Percentiles rank a stretch among this genome's conserved stretches.
Conservation (phyloP, 2,329 filamentous ascomycete species). For the Coleophoma eucalyptorum region DNA sequence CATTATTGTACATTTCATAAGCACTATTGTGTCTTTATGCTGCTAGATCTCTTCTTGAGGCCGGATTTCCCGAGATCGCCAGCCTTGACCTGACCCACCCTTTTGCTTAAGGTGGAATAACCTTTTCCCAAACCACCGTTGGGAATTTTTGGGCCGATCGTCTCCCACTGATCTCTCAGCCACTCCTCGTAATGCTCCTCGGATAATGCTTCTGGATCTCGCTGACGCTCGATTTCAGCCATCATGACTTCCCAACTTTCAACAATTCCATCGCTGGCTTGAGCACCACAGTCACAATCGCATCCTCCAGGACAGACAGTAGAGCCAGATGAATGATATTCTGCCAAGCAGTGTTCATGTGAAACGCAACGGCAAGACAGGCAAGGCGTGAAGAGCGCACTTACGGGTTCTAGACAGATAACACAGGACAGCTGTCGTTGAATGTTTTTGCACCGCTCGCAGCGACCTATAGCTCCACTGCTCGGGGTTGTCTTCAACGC, state of each 20-base stretch:
- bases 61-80: slow-evolving; percentile 21
- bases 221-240: slow-evolving; percentile 29
- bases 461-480: slow-evolving; percentile 43
- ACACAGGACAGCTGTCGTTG: slow-evolving; percentile 59
- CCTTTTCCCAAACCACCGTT: slow-evolving; percentile 15
- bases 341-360: slow-evolving; percentile 47
- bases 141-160: slow-evolving; percentile 7
- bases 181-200: slow-evolving; percentile 1
- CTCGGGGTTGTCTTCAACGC: slow-evolving; percentile 39
- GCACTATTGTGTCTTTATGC: slow-evolving; percentile 22
- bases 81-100: slow-evolving; percentile 21
- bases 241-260: slow-evolving; percentile 58
- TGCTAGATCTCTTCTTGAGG: slow-evolving; percentile 23
- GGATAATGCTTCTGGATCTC: slow-evolving; percentile 10
- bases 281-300: slow-evolving; percentile 57
- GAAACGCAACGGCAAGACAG: slow-evolving; percentile 59
- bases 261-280: slow-evolving; percentile 52
- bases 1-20: slow-evolving; percentile 2
- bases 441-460: slow-evolving; percentile 44
- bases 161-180: slow-evolving; percentile 22
- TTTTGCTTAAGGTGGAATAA: slow-evolving; percentile 22
- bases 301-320: slow-evolving; percentile 58
- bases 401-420: slow-evolving; percentile 58
- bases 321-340: slow-evolving; percentile 33
- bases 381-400: slow-evolving; percentile 57